Base-by-base conservation (phyloP, 139 green algal species). In the Chlamydomonas incerta region DNA sequence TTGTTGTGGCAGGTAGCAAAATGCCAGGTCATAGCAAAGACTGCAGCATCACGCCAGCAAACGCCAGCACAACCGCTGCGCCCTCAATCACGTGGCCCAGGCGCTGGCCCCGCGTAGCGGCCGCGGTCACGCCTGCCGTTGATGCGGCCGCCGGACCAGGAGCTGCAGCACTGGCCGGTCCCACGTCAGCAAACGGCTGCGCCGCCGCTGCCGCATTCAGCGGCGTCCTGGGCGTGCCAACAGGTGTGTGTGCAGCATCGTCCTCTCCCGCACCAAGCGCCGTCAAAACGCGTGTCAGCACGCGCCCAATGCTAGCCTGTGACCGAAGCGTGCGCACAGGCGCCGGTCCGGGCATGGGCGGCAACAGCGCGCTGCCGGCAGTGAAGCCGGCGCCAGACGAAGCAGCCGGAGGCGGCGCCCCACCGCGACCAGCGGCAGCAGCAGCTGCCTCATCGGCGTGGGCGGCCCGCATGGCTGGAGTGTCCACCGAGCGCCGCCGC, bases 401-500 rank as follows among this genome's bases (percentile, higher is more conserved):
- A 2, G 55, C 55, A 24, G 55, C 55, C 18, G 18, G 9, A 60
- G 18, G 55, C 55, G 18, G 55, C 55, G 55, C 55, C 20, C 11
- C 55, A 24, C 11, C 11, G 55, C 18, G 18, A 60, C 20, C 55
- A 24, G 9, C 55, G 20, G 33, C 33, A 14, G 33, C 33, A 1
- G 33, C 33, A 47, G 33, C 21, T 23, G 55, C 55, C 20, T 23
- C 55, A 2, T 23, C 9, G 11, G 55, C 55, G 11, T 24, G 55
- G 8, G 55, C 21, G 2, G 55, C 55, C 33, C 31, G 10, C 20
- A n/a, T 3, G 23, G 10, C 69, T 1, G 69, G 21, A 9, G 24
- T 31, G 47, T 79, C 72, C 10, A 79, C 47, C 15, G 72, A 79
- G 72, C 72, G 72, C 29, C 72, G 72, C 46, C 72, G 72, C 72